Conservation (phyloP, 164 flowering plant species). For the Vitis vinifera region ASM3070453v1 NC_081818.1:28197501-28198000, state of each 20-base stretch:
- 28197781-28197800: too few species aligned
- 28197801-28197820: too few species aligned
- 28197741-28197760: too few species aligned
- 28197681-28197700: background rate
- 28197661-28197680: background rate
- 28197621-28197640: constrained; percentile 93
- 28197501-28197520: constrained; percentile 87
- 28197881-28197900: too few species aligned
- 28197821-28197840: too few species aligned
- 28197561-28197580: constrained; percentile 91
- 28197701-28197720: too few species aligned
- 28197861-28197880: too few species aligned
- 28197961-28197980: background rate
- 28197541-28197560: constrained; percentile 99
- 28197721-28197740: too few species aligned
- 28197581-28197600: constrained; percentile 93
- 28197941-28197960: background rate
- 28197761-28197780: too few species aligned
- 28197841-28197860: too few species aligned
- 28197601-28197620: constrained; percentile 98
- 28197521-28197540: constrained; percentile 90
- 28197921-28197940: too few species aligned
- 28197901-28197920: too few species aligned
- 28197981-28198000: background rate
- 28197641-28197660: background rate